Evolutionary conservation across 768 basidiomycete species (phyloP), one percentile per base, ranked within the genome.

Genomic region (Basidioascus undulatus): DNA sequence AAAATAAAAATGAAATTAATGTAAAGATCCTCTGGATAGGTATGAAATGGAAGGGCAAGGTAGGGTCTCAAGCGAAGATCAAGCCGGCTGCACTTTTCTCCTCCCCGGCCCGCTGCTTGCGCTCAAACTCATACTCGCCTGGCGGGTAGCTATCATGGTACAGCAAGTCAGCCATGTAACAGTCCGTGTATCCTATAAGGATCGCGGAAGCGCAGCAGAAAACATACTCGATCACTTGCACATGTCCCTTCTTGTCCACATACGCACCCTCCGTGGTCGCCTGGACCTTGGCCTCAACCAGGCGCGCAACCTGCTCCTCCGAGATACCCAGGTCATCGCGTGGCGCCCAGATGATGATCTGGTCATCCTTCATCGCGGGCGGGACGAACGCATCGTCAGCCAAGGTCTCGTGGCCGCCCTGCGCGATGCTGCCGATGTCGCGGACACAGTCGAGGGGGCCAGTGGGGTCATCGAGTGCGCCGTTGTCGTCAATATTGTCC

Each of bases 341-440:
- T 18, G 89, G 81, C 40, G 94, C 57, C 89, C 89, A 96, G 25
- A 94, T 61, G 5, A 71, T 64, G 46, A 74, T 65, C 59, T 84
- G 80, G 35, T 48, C 49, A 25, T 55, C 69, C 41, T 70, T 65
- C 19, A 63, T 57, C 6, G 83, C 83, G 13, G 89, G 89, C 51
- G 89, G 89, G 35, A 77, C 72, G 60, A 89, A 94, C 20, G 61
- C 60, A 42, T 57, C 40, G 19, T 50, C 49, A 36, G 57, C 56
- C 35, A 59, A 43, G 46, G 37, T 51, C 38, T 47, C 49, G 42
- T 53, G 47, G 24, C 52, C 54, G 23, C 45, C 44, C 2, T 41
- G 35, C 7, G 44, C 42, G 21, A 38, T 44, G 20, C 24, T 36
- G 20, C 26, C 35, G 28, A 26, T 35, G 7, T 39, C 15, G 19